A percentile compares a stretch with the other conserved stretches of the same genome.
Evolutionary conservation across 1,284 basidiomycete genomes (phyloP).

Genomic region (Taiwanofungus camphoratus): DNA sequence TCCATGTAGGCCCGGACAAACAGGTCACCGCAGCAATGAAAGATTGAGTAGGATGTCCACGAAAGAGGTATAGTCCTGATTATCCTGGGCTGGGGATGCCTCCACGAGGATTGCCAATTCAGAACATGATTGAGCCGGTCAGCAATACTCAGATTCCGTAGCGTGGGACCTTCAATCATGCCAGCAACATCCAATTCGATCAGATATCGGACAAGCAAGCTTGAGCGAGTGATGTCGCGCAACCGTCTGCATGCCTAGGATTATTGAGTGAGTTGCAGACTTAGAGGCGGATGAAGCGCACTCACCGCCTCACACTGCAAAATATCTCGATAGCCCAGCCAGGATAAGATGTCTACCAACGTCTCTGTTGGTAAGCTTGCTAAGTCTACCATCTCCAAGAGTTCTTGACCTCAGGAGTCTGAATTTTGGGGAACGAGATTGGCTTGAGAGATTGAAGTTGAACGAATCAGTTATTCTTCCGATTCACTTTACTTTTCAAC

Average conservation of each 20-base stretch:
- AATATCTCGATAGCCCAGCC: no score
- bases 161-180: background rate
- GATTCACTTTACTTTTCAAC: no score
- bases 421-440: no score
- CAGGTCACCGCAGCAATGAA: background rate
- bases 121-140: background rate
- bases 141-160: background rate
- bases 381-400: no score
- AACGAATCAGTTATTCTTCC: no score
- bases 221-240: background rate
- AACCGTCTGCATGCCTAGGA: background rate
- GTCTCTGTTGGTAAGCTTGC: no score
- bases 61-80: background rate
- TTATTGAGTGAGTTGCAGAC: background rate
- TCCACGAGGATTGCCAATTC: background rate
- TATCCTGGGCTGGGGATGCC: background rate
- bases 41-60: background rate
- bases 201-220: background rate
- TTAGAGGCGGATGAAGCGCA: no score
- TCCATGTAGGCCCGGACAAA: background rate
- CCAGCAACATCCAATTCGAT: background rate
- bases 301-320: no score
- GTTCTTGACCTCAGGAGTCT: no score
- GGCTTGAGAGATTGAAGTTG: no score
- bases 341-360: no score